Evolutionary conservation across 257 asterid genomes (phyloP).

Genomic region (Gentiana macrophylla): DNA sequence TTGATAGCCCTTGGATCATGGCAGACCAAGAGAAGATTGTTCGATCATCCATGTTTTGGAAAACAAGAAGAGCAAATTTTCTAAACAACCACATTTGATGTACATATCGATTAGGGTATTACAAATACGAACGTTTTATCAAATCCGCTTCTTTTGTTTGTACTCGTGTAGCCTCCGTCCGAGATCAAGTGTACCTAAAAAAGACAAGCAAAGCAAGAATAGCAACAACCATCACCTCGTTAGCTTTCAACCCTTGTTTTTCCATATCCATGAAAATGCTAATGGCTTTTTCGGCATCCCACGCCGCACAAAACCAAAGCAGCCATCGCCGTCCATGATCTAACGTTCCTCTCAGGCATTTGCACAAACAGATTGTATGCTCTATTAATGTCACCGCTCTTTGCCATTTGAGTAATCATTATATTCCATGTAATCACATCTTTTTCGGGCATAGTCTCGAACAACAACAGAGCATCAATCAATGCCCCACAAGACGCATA

Average conservation of each 20-base stretch:
- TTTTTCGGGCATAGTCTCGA: conserved; percentile 39
- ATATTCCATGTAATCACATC: conserved; percentile 68
- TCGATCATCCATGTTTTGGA: conserved; percentile 31
- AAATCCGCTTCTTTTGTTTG: conserved; percentile 31
- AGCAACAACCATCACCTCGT: conserved; percentile 60
- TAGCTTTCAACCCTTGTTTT: conserved; percentile 30
- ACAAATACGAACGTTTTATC: conserved; percentile 26
- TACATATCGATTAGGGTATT: conserved; percentile 63
- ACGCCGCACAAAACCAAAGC: conserved; percentile 52
- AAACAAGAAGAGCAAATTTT: conserved; percentile 40
- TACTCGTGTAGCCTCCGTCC: conserved; percentile 47
- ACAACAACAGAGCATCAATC: conserved; percentile 31
- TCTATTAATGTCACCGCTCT: conserved; percentile 33
- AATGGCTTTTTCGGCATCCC: conserved; percentile 47
- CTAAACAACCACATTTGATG: conserved; percentile 49
- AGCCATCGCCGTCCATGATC: conserved; percentile 70
- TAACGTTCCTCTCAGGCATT: conserved; percentile 53
- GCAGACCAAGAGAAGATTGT: conserved; percentile 62
- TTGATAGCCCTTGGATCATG: conserved; percentile 64
- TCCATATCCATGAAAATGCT: conserved; percentile 40
- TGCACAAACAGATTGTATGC: conserved; percentile 34
- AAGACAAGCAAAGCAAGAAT: conserved; percentile 60
- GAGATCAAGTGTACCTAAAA: conserved; percentile 48
- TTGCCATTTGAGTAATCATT: conserved; percentile 47
- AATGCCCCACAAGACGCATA: conserved; percentile 47